Percentiles rank a stretch among this genome's conserved stretches.
Conservation (phyloP, 768 basidiomycete genomes). For the Tylopilus plumbeoviolaceoides region DNA sequence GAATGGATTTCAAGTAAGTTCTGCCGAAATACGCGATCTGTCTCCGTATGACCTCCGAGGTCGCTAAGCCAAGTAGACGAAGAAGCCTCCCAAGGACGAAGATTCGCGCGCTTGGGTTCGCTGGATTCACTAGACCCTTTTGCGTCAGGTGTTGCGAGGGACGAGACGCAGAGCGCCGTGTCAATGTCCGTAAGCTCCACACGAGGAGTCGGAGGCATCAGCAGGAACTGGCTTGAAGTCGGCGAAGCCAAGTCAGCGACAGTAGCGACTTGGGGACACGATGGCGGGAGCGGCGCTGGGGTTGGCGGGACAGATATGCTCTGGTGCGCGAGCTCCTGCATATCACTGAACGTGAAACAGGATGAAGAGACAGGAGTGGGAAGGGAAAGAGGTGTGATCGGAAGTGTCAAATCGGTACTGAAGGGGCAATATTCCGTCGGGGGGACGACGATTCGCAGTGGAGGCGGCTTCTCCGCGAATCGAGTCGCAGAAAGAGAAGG, state of each 20-base stretch:
- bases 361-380: conserved; percentile 25
- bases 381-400: conserved; percentile 26
- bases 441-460: conserved; percentile 31
- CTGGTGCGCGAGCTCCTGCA: conserved; percentile 11
- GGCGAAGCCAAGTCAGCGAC: conserved; percentile 22
- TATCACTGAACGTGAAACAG: conserved; percentile 23
- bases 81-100: conserved; percentile 17
- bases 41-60: conserved; percentile 30
- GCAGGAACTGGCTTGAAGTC: conserved; percentile 25
- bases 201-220: conserved; percentile 25
- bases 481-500: conserved; percentile 12
- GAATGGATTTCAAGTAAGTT: conserved; percentile 16
- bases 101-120: conserved; percentile 13
- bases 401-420: conserved; percentile 29
- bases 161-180: conserved; percentile 10
- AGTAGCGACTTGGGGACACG: conserved; percentile 5
- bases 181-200: conserved; percentile 8
- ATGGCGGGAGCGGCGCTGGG: conserved; percentile 2
- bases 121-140: conserved; percentile 7
- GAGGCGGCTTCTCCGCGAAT: conserved; percentile 13
- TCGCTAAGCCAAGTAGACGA: conserved; percentile 31
- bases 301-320: conserved; percentile 7
- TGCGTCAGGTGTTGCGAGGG: conserved; percentile 7
- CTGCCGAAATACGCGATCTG: conserved; percentile 28
- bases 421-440: conserved; percentile 34